These are phyloP conservation scores for Scheffersomyces insectosa DNA, from an alignment of 1,139 yeast genomes.

Conservation along the genomic window DNA sequence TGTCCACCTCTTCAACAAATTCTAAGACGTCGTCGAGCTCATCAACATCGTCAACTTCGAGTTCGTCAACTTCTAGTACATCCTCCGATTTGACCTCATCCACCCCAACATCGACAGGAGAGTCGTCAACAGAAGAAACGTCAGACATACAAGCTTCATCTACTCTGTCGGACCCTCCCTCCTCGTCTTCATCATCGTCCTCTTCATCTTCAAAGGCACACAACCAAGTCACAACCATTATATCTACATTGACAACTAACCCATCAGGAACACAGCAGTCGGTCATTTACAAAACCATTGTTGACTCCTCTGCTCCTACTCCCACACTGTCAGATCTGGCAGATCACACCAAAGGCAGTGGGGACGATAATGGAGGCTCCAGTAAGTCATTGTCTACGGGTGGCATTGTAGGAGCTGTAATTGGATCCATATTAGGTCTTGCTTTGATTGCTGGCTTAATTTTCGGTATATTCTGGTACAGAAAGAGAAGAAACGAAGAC, in stretches of 20 bases:
- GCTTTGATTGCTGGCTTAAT: conserved; percentile 21
- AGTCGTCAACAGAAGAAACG: conserved; percentile 13
- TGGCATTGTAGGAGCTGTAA: conserved; percentile 71
- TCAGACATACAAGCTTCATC: conserved; percentile 9
- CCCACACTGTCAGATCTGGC: conserved; percentile 8
- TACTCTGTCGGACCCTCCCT: conserved; percentile 12
- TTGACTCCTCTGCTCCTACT: conserved; percentile 8
- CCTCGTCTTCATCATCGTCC: conserved; percentile 10
- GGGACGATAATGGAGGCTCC: conserved; percentile 10
- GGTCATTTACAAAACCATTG: conserved; percentile 13
- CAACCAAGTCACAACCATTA: conserved; percentile 15
- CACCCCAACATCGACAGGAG: conserved; percentile 8
- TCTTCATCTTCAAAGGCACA: conserved; percentile 15
- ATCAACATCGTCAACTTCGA: conserved; percentile 12
- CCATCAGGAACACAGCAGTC: conserved; percentile 10
- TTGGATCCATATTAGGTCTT: conserved; percentile 61
- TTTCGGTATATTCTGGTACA: conserved; percentile 45
- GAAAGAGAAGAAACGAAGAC: conserved; percentile 31
- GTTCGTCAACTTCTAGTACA: conserved; percentile 10
- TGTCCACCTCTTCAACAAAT: conserved; percentile 12
- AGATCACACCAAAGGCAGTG: conserved; percentile 3
- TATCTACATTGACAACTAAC: conserved; percentile 10
- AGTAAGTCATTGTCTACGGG: conserved; percentile 50
- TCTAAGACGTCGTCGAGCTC: conserved; percentile 14
- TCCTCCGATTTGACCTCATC: conserved; percentile 9